These are phyloP conservation scores for Aspergillus vadensis DNA, from an alignment of 2,329 filamentous ascomycete species.

Conservation along the genomic window DNA sequence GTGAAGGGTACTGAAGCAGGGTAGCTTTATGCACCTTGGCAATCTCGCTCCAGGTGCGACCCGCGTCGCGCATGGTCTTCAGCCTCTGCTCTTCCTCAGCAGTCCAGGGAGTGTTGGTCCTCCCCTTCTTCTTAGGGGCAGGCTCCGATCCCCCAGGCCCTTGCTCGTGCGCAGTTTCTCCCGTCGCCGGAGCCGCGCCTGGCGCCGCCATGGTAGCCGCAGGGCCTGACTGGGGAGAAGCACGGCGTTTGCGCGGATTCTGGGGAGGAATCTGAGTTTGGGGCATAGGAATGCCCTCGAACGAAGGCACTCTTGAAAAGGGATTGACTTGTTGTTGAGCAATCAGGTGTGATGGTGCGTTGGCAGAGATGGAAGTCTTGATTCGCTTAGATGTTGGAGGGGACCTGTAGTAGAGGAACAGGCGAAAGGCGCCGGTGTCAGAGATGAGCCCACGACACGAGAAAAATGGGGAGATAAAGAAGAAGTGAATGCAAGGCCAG, in stretches of 20 bases:
- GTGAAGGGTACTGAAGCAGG: conserved; percentile 5
- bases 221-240: conserved; percentile 41
- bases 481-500: not conserved
- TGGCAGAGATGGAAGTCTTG: conserved; percentile 42
- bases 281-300: conserved; percentile 46
- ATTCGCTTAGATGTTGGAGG: conserved; percentile 46
- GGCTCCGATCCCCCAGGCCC: conserved; percentile 31
- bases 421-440: conserved; percentile 7
- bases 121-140: conserved; percentile 73
- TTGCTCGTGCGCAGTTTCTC: conserved; percentile 32
- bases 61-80: conserved; percentile 90
- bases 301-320: conserved; percentile 37
- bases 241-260: conserved; percentile 49
- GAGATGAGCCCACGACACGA: conserved; percentile 9
- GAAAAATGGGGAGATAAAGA: conserved; percentile 1
- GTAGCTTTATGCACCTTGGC: conserved; percentile 70
- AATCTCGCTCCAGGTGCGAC: conserved; percentile 96
- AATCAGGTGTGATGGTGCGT: conserved; percentile 39
- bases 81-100: conserved; percentile 88
- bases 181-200: conserved; percentile 30
- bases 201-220: conserved; percentile 42
- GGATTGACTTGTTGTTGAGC: conserved; percentile 42
- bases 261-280: conserved; percentile 34
- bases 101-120: conserved; percentile 99
- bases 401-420: conserved; percentile 33